Base-by-base conservation (phyloP, 2,329 filamentous ascomycete genomes). In the Drechslerella coelobrocha region DNA sequence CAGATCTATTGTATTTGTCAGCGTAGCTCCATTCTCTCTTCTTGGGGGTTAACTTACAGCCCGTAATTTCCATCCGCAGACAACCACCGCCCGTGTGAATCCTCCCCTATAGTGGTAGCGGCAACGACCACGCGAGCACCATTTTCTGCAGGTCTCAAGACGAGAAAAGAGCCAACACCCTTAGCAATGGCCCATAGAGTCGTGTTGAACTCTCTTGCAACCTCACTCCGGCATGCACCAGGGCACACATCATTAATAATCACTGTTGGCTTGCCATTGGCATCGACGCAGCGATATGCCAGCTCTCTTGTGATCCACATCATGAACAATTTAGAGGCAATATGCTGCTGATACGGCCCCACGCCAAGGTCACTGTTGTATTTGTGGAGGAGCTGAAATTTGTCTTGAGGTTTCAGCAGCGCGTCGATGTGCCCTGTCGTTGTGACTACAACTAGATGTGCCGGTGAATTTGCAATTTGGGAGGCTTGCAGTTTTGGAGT, bases 61-160 rank as follows among this genome's bases (percentile, higher is more conserved):
- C 29, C 17, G 51, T 54, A 54, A 54, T 54, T 54, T 54, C 51
- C 51, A 54, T 54, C 51, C 26, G 51, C 51, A 54, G 51, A 54
- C 51, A 29, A 54, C 51, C 51, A 54, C 51, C 51, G 51, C 34
- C 48, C 48, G 48, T 52, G 48, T 31, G 48, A 52, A 17, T 52
- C 48, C 48, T 27, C 48, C 48, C 9, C 26, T 52, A 52, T 29
- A 17, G 48, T 52, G 48, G 48, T 29, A 29, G 48, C 48, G 48
- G 24, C 48, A 52, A 52, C 48, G 21, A 52, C 24, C 48, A 52
- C 48, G 5, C 48, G 48, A 52, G 48, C 48, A 52, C 48, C 48
- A 52, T 52, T 52, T 52, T 52, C 48, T 27, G 48, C 23, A 52
- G 48, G n/a, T 52, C 48, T 52, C 3, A 52, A 52, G 26, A 52